Evolutionary conservation across 345 rosid genomes (phyloP), one percentile per base, ranked within the genome.

Genomic region (Populus nigra): DNA sequence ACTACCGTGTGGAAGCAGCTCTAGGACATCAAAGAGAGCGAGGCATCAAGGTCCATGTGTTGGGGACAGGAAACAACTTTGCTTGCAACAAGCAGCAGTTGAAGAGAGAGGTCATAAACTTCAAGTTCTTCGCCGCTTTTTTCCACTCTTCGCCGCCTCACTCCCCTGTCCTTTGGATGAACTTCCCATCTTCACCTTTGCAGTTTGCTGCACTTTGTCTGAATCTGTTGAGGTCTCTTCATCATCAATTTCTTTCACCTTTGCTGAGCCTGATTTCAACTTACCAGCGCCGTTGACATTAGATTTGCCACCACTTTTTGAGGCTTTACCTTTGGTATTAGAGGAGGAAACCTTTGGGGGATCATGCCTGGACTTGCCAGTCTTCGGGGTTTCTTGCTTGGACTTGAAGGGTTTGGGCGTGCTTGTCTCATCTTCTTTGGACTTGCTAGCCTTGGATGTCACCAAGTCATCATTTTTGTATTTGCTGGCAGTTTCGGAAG

Each of bases 91-190:
- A 31, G 25, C 13, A 8, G 35, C 50, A 65, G 61, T 61, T 23
- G 8, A 8, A 8, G 45, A 15, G 50, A 7, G 69, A 27, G 13
- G 45, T 29, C 74, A 3, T 55, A 45, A 68, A 71, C 36, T 65
- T 75, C 72, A 75, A 78, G 75, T 81, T 82, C 93, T 86, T 78
- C 85, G 84, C 71, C 93, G 90, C 84, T 89, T 93, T 78, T 88
- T 91, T 47, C 88, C 88, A 4, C 90, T 83, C 81, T 87, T 90
- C 0, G 65, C 45, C 63, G 69, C 45, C 68, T 85, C 91, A 61
- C 87, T 88, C 76, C 87, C 90, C 53, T 33, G 90, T 17, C 80
- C 82, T 87, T 86, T 93, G 20, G 87, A 74, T 63, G 88, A 82
- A 79, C 80, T 73, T 20, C 83, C 71, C 29, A 82, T 49, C 76